A percentile compares a stretch with the other conserved stretches of the same genome.
Evolutionary conservation across 306 rosid species (phyloP).

Genomic region (Fagus crenata): DNA sequence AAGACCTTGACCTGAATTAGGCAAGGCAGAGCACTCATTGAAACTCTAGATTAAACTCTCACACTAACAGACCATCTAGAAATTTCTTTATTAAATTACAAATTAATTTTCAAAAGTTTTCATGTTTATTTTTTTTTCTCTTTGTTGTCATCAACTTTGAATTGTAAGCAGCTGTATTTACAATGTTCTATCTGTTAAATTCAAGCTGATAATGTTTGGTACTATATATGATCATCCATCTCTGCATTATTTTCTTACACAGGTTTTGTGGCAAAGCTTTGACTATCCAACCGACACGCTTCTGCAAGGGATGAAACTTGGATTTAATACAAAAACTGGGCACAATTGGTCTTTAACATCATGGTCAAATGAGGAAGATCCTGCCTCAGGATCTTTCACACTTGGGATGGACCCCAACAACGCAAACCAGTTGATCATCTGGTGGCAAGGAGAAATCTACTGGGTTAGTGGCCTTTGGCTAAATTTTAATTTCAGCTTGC

Average conservation of each 20-base stretch:
- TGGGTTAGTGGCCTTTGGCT: conserved; percentile 1
- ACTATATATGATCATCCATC: too few relatives aligned
- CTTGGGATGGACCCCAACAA: conserved; percentile 14
- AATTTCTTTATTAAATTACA: too few relatives aligned
- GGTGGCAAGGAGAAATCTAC: neutral
- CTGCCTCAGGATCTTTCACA: neutral
- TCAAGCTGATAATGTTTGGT: too few relatives aligned
- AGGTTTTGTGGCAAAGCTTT: conserved; percentile 17
- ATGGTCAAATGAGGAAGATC: neutral
- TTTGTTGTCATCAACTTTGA: too few relatives aligned
- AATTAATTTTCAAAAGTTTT: too few relatives aligned
- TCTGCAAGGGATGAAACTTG: neutral
- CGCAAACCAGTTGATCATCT: conserved; percentile 1
- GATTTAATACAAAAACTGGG: conserved; percentile 9
- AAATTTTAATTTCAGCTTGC: neutral
- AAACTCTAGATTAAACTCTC: too few relatives aligned
- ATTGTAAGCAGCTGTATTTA: neutral
- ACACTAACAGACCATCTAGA: too few relatives aligned
- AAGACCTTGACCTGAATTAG: too few relatives aligned
- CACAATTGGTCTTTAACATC: conserved; percentile 2
- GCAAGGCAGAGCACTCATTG: too few relatives aligned
- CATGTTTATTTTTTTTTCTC: too few relatives aligned
- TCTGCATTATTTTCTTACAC: too few relatives aligned
- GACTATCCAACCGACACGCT: neutral
- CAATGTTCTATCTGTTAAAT: too few relatives aligned